Percentiles rank a stretch among this genome's conserved stretches.
Conservation (phyloP, 2,329 filamentous ascomycete species). For the Neofusicoccum laricinum region DNA sequence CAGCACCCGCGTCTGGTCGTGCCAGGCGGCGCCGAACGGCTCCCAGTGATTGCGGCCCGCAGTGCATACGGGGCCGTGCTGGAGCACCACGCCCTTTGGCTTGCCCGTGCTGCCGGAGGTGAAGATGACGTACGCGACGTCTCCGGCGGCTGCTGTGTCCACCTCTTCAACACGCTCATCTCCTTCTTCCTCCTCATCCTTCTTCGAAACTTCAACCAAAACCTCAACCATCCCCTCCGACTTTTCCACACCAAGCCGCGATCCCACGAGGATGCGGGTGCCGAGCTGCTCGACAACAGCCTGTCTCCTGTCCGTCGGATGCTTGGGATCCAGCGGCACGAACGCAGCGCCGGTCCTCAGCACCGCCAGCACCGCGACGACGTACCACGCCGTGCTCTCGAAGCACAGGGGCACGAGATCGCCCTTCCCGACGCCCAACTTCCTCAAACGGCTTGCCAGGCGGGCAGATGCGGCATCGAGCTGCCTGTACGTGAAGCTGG, state of each 20-base stretch:
- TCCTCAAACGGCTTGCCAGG: conserved; percentile 41
- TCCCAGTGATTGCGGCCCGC: conserved; percentile 20
- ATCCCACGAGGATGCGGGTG: conserved; percentile 27
- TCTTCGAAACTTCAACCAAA: too few species aligned
- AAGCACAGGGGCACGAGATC: not conserved
- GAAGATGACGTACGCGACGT: conserved; percentile 25
- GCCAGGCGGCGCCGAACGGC: not conserved
- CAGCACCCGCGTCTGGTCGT: conserved; percentile 17
- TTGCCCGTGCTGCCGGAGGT: conserved; percentile 35
- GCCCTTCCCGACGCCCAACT: conserved; percentile 17
- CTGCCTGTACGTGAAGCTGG: conserved; percentile 46
- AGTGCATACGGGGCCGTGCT: conserved; percentile 25
- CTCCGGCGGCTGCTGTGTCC: not conserved
- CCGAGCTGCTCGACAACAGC: not conserved
- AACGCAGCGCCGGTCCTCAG: conserved; percentile 27
- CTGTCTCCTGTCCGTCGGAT: not conserved
- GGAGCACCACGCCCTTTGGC: conserved; percentile 31
- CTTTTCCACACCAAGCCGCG: conserved; percentile 9
- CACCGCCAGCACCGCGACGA: conserved; percentile 35
- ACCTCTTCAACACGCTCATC: not conserved
- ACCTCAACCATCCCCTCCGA: too few species aligned
- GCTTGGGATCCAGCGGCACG: conserved; percentile 30
- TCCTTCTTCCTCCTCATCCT: too few species aligned
- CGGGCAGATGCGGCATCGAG: conserved; percentile 31
- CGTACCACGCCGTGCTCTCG: conserved; percentile 23